Base-by-base conservation (phyloP, 345 rosid genomes). In the Gossypium rotundifolium region DNA sequence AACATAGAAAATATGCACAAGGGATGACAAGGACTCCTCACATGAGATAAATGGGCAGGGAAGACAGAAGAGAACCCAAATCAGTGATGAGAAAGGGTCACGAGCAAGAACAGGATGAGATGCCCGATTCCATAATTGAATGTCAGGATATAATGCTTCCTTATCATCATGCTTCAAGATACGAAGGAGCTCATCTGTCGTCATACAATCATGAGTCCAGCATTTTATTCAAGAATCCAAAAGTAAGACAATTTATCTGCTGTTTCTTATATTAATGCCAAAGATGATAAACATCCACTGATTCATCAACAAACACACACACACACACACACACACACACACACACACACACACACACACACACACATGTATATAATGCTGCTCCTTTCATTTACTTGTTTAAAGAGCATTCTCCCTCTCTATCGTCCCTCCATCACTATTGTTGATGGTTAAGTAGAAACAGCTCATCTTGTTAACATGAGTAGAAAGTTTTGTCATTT, bases 51-150 rank as follows among this genome's bases (percentile, higher is more conserved):
- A 91, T 70, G 96, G 98, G 73, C 68, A 79, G 53, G 99, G 99
- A 80, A 95, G 99, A 81, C 97, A 95, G 81, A 85, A 95, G 74
- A 93, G 82, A 81, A 87, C 81, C 98, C 98, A 95, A 94, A 93
- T 93, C 83, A 95, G 85, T 42, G 99, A 90, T 79, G 99, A 93
- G 82, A 95, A 95, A 72, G 98, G 92, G 82, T 95, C 99, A 81
- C 79, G 93, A 60, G 86, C 85, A 75, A 95, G 93, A 82, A 91
- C 82, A n/a, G 99, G 97, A 80, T 88, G 94, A 78, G 93, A 84
- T 78, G 91, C 89, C 76, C 86, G 88, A 72, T 79, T 89, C 96
- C 97, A 89, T 55, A 95, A 89, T 76, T 85, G 88, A 58, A 72
- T 74, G 73, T 85, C 92, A 75, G 89, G 80, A 80, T 82, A 81